Evolutionary conservation across 257 asterid species (phyloP).

Genomic region (Fraxinus cuspidata): DNA sequence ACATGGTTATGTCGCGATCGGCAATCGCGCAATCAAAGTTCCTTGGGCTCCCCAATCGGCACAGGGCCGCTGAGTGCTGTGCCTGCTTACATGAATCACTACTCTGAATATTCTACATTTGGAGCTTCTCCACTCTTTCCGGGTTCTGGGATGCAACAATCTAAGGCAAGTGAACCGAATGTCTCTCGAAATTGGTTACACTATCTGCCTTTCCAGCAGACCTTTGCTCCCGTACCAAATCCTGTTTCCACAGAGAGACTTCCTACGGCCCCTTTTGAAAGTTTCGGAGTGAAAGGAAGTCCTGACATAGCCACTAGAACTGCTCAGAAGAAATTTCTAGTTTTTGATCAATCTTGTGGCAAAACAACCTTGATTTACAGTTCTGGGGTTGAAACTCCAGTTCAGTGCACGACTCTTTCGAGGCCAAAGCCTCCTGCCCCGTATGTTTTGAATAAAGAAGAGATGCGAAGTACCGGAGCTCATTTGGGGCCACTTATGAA

Average conservation of each 20-base stretch:
- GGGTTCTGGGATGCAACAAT: constrained; percentile 26
- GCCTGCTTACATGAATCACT: constrained; percentile 45
- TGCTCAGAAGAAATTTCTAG: constrained; percentile 65
- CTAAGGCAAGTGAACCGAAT: constrained; percentile 35
- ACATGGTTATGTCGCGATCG: constrained; percentile 44
- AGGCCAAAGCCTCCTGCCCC: constrained; percentile 34
- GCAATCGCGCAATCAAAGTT: constrained; percentile 40
- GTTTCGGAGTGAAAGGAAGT: constrained; percentile 25
- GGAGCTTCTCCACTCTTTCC: constrained; percentile 43
- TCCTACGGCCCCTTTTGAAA: constrained; percentile 18
- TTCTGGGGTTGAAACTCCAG: constrained; percentile 48
- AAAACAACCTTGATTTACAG: constrained; percentile 62
- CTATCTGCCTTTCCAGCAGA: constrained; percentile 40
- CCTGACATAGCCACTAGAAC: constrained; percentile 30
- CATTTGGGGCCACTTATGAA: constrained; percentile 29
- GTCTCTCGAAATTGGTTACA: constrained; percentile 41
- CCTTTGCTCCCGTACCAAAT: constrained; percentile 37
- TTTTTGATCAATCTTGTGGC: constrained; percentile 81
- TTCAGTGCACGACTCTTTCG: constrained; percentile 34
- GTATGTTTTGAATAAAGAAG: constrained; percentile 37
- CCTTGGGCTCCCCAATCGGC: constrained; percentile 34
- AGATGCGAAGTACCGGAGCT: constrained; percentile 20
- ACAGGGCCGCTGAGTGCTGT: constrained; percentile 35
- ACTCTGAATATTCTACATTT: constrained; percentile 35
- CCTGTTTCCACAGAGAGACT: constrained; percentile 34